Percentiles rank a stretch among this genome's conserved stretches.
Conservation (phyloP, 2,329 filamentous ascomycete genomes). For the Ophiosphaerella korrae region DNA sequence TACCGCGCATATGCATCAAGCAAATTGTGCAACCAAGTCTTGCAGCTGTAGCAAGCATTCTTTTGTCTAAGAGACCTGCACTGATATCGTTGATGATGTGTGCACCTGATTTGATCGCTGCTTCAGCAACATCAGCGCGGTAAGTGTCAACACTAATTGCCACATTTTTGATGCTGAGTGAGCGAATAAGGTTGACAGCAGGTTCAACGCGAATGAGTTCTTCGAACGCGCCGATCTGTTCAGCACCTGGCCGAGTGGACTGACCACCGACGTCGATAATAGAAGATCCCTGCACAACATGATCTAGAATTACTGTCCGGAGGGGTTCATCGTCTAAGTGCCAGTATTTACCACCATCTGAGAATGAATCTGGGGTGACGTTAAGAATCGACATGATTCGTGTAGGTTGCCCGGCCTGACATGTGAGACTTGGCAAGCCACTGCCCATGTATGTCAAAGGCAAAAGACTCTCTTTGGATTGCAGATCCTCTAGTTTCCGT, state of each 20-base stretch:
- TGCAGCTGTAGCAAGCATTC: slow-evolving; percentile 83
- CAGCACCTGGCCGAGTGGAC: slow-evolving; percentile 80
- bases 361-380: slow-evolving; percentile 95
- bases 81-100: slow-evolving; percentile 96
- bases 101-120: slow-evolving; percentile 77
- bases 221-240: slow-evolving; percentile 71
- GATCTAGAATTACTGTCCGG: slow-evolving; percentile 61
- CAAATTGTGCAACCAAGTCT: slow-evolving; percentile 76
- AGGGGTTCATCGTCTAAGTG: slow-evolving; percentile 55
- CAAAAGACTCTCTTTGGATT: slow-evolving; percentile 42
- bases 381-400: slow-evolving; percentile 94
- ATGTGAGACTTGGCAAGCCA: slow-evolving; percentile 30
- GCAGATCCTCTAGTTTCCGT: slow-evolving; percentile 17
- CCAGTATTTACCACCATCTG: slow-evolving; percentile 73
- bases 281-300: slow-evolving; percentile 72
- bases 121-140: slow-evolving; percentile 78
- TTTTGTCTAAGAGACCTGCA: slow-evolving; percentile 75
- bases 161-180: slow-evolving; percentile 64
- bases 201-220: slow-evolving; percentile 81
- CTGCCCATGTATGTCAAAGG: slow-evolving; percentile 49
- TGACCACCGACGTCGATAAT: slow-evolving; percentile 94
- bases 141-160: slow-evolving; percentile 93
- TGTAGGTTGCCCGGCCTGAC: slow-evolving; percentile 56
- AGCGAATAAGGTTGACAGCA: slow-evolving; percentile 74
- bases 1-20: slow-evolving; percentile 94